Percentiles rank a stretch among this genome's conserved stretches.
Evolutionary conservation across 2,329 filamentous ascomycete genomes (phyloP).

Genomic region (Fusarium humuli): DNA sequence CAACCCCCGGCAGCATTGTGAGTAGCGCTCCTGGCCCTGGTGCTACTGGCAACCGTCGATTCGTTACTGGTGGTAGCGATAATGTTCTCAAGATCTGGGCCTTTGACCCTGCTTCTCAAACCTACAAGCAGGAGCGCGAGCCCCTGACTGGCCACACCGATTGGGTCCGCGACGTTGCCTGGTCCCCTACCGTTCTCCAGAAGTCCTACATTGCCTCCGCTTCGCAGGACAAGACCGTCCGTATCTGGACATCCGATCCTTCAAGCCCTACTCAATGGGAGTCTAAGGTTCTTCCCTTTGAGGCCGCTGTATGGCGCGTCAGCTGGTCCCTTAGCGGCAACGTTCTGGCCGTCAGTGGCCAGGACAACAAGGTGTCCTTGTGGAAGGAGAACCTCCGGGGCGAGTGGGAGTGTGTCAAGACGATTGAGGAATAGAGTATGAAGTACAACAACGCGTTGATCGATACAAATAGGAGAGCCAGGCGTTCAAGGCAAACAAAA

Average conservation of each 20-base stretch:
- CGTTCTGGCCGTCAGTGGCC: slow-evolving; percentile 90
- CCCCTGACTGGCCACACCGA: slow-evolving; percentile 85
- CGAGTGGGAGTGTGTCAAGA: slow-evolving; percentile 97
- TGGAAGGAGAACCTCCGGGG: slow-evolving; percentile 99
- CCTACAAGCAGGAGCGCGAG: slow-evolving; percentile 71
- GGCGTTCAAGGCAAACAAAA: slow-evolving; percentile 53
- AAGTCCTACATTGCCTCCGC: slow-evolving; percentile 98
- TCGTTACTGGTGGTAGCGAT: slow-evolving; percentile 95
- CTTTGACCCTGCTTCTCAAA: slow-evolving; percentile 73
- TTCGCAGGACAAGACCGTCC: slow-evolving; percentile 95
- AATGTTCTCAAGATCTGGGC: slow-evolving; percentile 95
- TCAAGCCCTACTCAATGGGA: slow-evolving; percentile 78
- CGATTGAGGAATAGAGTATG: slow-evolving; percentile 87
- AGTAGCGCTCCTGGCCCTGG: slow-evolving; percentile 73
- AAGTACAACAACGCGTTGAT: slow-evolving; percentile 71
- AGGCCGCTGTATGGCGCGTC: slow-evolving; percentile 91
- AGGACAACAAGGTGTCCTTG: slow-evolving; percentile 95
- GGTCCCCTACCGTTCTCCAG: slow-evolving; percentile 93
- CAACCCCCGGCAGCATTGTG: slow-evolving; percentile 84
- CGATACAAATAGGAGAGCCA: slow-evolving; percentile 56
- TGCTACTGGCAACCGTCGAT: slow-evolving; percentile 76
- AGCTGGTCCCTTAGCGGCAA: slow-evolving; percentile 99
- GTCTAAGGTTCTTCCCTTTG: slow-evolving; percentile 86
- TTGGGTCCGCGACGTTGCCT: slow-evolving; percentile 98
- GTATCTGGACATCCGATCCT: slow-evolving; percentile 89